These are phyloP conservation scores for Pseudogymnoascus sp. DNA, from an alignment of 2,329 filamentous ascomycete genomes.

Conservation along the genomic window DNA sequence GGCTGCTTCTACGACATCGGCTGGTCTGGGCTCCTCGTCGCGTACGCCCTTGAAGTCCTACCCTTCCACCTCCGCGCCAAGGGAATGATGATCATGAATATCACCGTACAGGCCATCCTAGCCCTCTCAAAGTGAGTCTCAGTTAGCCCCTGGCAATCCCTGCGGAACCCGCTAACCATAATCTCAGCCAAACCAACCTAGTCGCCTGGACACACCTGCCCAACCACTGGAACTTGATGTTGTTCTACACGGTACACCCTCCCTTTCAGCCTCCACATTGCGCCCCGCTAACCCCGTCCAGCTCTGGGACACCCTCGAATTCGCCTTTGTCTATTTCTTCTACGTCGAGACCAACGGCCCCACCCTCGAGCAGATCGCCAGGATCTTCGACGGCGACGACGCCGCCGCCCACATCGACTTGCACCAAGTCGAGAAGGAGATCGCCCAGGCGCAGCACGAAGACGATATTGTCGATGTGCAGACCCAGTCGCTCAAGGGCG, in stretches of 20 bases:
- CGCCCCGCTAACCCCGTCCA: conserved; percentile 16
- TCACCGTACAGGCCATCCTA: conserved; percentile 29
- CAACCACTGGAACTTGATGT: conserved; percentile 56
- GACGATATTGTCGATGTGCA: neutral
- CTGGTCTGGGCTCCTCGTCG: conserved; percentile 50
- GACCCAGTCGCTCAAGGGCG: neutral
- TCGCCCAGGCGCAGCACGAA: conserved; percentile 24
- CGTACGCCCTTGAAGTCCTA: conserved; percentile 44
- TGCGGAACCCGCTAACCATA: neutral
- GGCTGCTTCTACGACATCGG: conserved; percentile 45
- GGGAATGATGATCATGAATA: conserved; percentile 50
- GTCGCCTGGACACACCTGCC: conserved; percentile 51
- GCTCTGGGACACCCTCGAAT: conserved; percentile 52
- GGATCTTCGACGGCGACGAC: conserved; percentile 60
- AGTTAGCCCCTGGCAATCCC: conserved; percentile 49
- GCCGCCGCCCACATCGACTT: conserved; percentile 48
- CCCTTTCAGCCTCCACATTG: neutral
- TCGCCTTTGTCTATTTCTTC: conserved; percentile 56
- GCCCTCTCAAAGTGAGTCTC: conserved; percentile 39
- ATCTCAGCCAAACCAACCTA: conserved; percentile 51
- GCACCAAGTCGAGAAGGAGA: conserved; percentile 48
- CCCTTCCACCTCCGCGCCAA: conserved; percentile 39
- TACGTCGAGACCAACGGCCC: conserved; percentile 64
- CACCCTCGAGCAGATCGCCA: conserved; percentile 61
- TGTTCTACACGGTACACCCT: conserved; percentile 50